Conservation (phyloP, 2,329 filamentous ascomycete genomes). For the Fusarium burgessii region DNA sequence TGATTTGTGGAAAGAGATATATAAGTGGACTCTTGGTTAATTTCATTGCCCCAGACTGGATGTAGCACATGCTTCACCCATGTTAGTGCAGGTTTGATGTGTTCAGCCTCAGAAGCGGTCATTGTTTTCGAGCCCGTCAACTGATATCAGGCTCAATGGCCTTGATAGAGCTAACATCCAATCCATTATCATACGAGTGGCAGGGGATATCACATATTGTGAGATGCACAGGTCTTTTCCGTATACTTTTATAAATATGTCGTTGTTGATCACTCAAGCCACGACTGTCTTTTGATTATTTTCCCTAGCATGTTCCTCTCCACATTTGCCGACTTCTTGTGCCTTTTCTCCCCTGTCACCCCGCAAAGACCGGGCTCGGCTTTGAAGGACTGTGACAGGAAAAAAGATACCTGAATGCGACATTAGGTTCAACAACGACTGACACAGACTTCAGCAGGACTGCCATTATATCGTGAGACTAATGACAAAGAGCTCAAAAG, state of each 20-base stretch:
- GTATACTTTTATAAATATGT: not conserved
- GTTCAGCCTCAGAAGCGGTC: slow-evolving; percentile 31
- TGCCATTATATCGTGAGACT: not conserved
- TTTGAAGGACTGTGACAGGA: not conserved
- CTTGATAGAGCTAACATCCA: not conserved
- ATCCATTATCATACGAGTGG: not conserved
- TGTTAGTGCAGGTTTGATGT: slow-evolving; percentile 6
- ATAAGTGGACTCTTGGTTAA: slow-evolving; percentile 13
- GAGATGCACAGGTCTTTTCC: not conserved
- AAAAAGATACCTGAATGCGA: slow-evolving; percentile 1
- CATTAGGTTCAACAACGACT: not conserved
- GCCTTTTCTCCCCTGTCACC: slow-evolving; percentile 16
- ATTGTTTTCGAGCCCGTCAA: slow-evolving; percentile 4
- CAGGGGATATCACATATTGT: not conserved
- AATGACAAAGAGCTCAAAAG: not conserved
- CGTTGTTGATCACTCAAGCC: not conserved
- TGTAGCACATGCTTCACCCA: slow-evolving; percentile 18
- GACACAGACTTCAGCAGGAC: not conserved
- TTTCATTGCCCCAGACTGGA: slow-evolving; percentile 27
- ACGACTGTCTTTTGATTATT: not conserved
- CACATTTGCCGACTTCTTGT: not conserved
- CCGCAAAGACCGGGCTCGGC: slow-evolving; percentile 20
- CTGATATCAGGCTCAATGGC: not conserved
- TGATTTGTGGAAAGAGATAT: slow-evolving; percentile 30
- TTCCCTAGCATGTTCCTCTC: slow-evolving; percentile 1